Conservation (phyloP, 2,329 filamentous ascomycete genomes). For the Pestalotiopsis sp. region DNA sequence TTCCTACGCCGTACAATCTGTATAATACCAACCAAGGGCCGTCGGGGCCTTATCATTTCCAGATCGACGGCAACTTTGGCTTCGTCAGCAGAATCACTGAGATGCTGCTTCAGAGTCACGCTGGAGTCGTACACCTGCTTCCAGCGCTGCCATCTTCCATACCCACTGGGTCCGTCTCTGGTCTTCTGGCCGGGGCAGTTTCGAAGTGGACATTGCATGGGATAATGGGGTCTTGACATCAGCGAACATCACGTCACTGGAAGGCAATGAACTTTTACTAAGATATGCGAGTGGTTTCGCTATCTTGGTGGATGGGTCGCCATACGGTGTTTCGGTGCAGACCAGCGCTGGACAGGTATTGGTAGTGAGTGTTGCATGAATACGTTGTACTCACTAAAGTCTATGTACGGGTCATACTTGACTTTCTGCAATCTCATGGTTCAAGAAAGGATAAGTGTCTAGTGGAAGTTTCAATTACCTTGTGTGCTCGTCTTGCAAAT, state of each 20-base stretch:
- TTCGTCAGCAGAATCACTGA: constrained; percentile 46
- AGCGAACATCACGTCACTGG: constrained; percentile 24
- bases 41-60: constrained; percentile 32
- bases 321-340: constrained; percentile 17
- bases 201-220: constrained; percentile 25
- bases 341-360: constrained; percentile 13
- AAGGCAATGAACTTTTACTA: constrained; percentile 21
- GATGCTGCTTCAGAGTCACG: constrained; percentile 43
- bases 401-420: too few species aligned
- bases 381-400: too few species aligned
- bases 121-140: constrained; percentile 24
- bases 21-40: constrained; percentile 22
- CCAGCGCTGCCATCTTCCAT: constrained; percentile 27
- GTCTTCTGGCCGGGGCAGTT: constrained; percentile 25
- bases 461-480: too few species aligned
- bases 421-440: too few species aligned
- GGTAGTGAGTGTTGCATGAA: not conserved
- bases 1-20: constrained; percentile 40
- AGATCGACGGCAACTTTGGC: constrained; percentile 55
- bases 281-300: constrained; percentile 19
- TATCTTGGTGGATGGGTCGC: constrained; percentile 22
- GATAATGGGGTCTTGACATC: constrained; percentile 17
- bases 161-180: constrained; percentile 21
- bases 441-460: too few species aligned
- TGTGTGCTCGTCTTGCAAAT: too few species aligned